Conservation (phyloP, 1,139 yeast genomes). For the Saccharomyces uvarum region DNA sequence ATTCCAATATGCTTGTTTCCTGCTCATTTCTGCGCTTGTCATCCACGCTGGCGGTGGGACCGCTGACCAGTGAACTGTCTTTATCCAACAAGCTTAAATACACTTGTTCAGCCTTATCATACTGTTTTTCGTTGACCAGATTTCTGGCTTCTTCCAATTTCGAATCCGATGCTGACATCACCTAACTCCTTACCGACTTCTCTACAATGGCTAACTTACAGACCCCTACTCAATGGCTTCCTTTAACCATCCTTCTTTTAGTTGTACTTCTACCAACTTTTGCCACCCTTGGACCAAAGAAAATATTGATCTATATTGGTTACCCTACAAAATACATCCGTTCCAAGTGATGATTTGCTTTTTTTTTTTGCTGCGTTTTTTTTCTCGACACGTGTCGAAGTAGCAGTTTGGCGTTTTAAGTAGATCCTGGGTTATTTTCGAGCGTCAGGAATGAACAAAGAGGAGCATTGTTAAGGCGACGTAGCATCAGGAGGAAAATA, state of each 20-base stretch:
- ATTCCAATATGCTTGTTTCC: constrained; percentile 55
- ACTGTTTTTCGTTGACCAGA: constrained; percentile 44
- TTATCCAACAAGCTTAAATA: constrained; percentile 32
- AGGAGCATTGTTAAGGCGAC: not conserved
- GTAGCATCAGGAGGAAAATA: not conserved
- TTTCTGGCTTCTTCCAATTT: constrained; percentile 52
- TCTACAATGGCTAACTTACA: not conserved
- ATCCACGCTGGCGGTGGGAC: constrained; percentile 30
- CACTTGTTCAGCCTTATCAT: constrained; percentile 48
- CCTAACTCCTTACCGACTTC: not conserved
- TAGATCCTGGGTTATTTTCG: not conserved
- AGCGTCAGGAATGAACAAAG: not conserved
- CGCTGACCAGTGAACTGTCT: constrained; percentile 25
- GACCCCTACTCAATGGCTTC: not conserved
- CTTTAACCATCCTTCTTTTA: constrained; percentile 3
- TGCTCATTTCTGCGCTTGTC: constrained; percentile 39
- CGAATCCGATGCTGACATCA: constrained; percentile 8
- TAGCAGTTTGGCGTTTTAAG: not conserved
- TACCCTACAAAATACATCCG: not conserved
- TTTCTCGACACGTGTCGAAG: constrained; percentile 1
- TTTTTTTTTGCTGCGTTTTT: constrained; percentile 1
- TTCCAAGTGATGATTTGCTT: not conserved
- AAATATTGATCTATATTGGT: not conserved
- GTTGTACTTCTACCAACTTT: not conserved
- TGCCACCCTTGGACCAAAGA: constrained; percentile 1